Base-by-base conservation (phyloP, 805 yeast genomes). In the Monosporozyma aquatica region DNA sequence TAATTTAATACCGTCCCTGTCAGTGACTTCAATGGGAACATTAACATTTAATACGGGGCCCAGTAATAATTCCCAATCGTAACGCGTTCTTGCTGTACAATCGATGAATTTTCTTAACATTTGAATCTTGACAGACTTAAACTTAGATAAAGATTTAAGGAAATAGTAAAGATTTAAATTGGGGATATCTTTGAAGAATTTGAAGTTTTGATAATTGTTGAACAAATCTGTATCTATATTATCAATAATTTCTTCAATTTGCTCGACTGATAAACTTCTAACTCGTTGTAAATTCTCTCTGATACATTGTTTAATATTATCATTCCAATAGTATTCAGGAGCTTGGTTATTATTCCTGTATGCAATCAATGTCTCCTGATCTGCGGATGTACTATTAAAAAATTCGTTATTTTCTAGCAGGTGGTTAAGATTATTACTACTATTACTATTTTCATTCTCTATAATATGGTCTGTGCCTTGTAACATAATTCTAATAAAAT, bases 1-100 rank as follows among this genome's bases (percentile, higher is more conserved):
- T 40, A 68, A 66, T 46, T 73, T 65, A 49, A 70, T 54, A n/a
- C 65, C 69, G 51, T 62, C 66, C 35, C 48, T 59, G 42, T 62
- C 70, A 37, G 58, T 54, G 1, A 67, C 69, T 39, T 62, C 59
- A 8, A 64, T 52, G 3, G 65, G 61, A 10, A 61, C 65, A 11
- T 52, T 45, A 1, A 55, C 55, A 15, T 63, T 60, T 20, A 68
- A 55, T 11, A 67, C 63, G 0, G 69, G 67, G 13, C 49, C 44
- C 6, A 68, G 40, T 10, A 68, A 45, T 7, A 53, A 38, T 34
- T 59, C 67, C 72, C 71, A 67, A 43, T 67, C 71, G 23, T 57
- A 50, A 38, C 64, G 57, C 1, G 62, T 53, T 48, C 71, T 55
- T 23, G 63, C 55, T 6, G 68, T 67, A 44, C 68, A 67, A 24